Percentiles rank a stretch among this genome's conserved stretches.
Conservation (phyloP, 352 stramenopile species). For the Peronosclerospora sorghi region DNA sequence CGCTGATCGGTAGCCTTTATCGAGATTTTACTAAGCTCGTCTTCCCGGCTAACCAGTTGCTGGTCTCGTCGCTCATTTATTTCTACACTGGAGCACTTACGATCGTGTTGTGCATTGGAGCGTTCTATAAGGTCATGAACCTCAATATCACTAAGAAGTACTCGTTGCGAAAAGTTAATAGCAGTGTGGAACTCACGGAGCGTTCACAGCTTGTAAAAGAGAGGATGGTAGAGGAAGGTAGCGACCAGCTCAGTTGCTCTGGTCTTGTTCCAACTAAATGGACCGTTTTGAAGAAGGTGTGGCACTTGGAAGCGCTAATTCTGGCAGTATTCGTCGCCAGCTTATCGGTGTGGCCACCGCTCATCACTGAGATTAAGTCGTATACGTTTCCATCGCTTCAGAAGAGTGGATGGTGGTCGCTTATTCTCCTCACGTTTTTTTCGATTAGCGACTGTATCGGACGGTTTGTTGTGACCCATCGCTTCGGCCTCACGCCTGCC, state of each 20-base stretch:
- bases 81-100: conserved; percentile 75
- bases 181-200: conserved; percentile 46
- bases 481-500: conserved; percentile 40
- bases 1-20: conserved; percentile 74
- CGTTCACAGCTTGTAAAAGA: conserved; percentile 30
- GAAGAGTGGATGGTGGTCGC: conserved; percentile 65
- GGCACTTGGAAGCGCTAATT: conserved; percentile 53
- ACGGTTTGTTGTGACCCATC: conserved; percentile 60
- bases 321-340: conserved; percentile 61
- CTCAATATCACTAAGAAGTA: conserved; percentile 51
- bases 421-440: conserved; percentile 74
- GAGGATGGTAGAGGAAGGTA: conserved; percentile 12
- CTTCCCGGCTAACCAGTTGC: conserved; percentile 45
- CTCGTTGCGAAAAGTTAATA: conserved; percentile 20
- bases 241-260: conserved; percentile 8
- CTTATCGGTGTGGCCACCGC: conserved; percentile 63
- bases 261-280: conserved; percentile 38
- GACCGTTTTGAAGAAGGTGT: conserved; percentile 56
- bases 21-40: conserved; percentile 73
- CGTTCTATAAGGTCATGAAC: conserved; percentile 56
- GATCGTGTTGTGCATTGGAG: conserved; percentile 62
- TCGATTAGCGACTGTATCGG: conserved; percentile 58
- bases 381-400: conserved; percentile 68
- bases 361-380: conserved; percentile 75
- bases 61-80: conserved; percentile 69